Conservation (phyloP, 2,329 filamentous ascomycete species). For the Corinectria fuckeliana region DNA sequence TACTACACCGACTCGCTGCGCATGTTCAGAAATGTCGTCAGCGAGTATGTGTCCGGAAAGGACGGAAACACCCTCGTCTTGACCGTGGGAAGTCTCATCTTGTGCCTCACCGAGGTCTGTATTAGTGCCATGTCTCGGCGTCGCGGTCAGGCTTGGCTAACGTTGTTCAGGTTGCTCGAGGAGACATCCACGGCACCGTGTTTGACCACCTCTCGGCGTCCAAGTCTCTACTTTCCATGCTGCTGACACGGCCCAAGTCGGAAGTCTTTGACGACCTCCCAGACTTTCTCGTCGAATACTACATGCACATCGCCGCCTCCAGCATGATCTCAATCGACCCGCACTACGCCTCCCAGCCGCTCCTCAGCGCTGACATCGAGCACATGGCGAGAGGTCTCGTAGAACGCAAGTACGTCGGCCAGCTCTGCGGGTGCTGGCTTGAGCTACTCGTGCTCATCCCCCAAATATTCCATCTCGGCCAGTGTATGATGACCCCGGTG, state of each 20-base stretch:
- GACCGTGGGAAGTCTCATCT: conserved; percentile 52
- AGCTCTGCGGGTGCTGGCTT: conserved; percentile 49
- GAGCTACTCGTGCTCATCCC: conserved; percentile 47
- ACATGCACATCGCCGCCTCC: conserved; percentile 53
- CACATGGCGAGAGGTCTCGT: conserved; percentile 39
- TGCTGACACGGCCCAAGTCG: conserved; percentile 43
- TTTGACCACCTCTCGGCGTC: conserved; percentile 55
- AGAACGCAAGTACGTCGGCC: conserved; percentile 43
- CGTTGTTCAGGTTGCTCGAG: conserved; percentile 43
- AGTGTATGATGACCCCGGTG: conserved; percentile 44
- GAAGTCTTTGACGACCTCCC: conserved; percentile 46
- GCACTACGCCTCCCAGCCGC: conserved; percentile 37
- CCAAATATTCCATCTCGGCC: conserved; percentile 51
- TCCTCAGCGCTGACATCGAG: conserved; percentile 43
- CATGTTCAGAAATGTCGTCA: conserved; percentile 45
- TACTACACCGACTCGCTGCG: conserved; percentile 47
- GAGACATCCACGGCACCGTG: conserved; percentile 53
- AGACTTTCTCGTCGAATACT: conserved; percentile 56
- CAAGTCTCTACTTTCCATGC: conserved; percentile 47
- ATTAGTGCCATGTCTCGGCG: no score
- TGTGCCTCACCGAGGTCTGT: conserved; percentile 55
- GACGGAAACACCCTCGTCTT: conserved; percentile 47
- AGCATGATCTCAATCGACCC: conserved; percentile 54
- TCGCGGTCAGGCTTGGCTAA: conserved; percentile 14
- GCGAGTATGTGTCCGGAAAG: conserved; percentile 43